Evolutionary conservation across 495 filamentous ascomycete species (phyloP).

Genomic region (Penicillium lagena): DNA sequence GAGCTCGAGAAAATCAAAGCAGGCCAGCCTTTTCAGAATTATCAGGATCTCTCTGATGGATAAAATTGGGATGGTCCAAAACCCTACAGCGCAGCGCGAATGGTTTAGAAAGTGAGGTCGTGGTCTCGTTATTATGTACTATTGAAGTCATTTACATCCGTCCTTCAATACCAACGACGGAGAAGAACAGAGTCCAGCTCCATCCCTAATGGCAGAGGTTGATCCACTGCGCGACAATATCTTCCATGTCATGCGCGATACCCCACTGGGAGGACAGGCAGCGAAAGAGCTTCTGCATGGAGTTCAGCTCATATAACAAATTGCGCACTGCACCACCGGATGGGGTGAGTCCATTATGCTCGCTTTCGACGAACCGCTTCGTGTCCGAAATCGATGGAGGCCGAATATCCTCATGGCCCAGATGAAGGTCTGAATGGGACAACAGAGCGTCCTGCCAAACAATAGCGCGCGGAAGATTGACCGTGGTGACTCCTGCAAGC

Average conservation of each 20-base stretch:
- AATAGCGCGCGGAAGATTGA: constrained; percentile 33
- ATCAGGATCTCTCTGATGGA: too few relatives aligned
- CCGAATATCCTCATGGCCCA: constrained; percentile 17
- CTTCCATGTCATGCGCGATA: constrained; percentile 44
- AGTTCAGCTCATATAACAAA: constrained; percentile 43
- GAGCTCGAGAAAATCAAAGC: too few relatives aligned
- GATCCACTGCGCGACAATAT: constrained; percentile 41
- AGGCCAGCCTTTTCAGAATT: too few relatives aligned
- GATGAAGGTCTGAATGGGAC: constrained; percentile 27
- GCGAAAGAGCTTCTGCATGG: constrained; percentile 44
- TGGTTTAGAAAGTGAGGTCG: too few relatives aligned
- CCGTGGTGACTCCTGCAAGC: constrained; percentile 28
- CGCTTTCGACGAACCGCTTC: constrained; percentile 27
- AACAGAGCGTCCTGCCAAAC: constrained; percentile 39
- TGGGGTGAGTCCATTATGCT: constrained; percentile 8
- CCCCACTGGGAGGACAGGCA: constrained; percentile 44
- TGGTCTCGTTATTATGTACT: too few relatives aligned
- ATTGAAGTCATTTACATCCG: too few relatives aligned
- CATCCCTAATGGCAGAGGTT: constrained; percentile 30
- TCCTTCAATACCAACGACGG: too few relatives aligned
- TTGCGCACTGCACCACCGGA: constrained; percentile 25
- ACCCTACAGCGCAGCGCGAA: too few relatives aligned
- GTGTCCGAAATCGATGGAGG: constrained; percentile 27
- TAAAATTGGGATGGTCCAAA: too few relatives aligned
- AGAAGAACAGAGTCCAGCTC: constrained; percentile 1